Conservation (phyloP, 148 eudicot species). For the Silene latifolia region DNA sequence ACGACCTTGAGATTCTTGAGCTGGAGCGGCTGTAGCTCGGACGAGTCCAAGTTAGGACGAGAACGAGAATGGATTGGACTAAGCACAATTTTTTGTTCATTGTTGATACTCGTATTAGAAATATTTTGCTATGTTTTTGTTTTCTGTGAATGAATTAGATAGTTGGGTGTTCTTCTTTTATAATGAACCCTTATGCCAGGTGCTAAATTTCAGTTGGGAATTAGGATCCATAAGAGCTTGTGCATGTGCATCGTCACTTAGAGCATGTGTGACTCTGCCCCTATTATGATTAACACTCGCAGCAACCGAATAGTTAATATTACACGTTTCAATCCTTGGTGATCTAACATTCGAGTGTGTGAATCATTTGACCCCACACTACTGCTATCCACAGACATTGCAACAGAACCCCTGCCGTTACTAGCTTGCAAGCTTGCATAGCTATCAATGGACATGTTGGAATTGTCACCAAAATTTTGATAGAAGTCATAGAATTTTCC, state of each 20-base stretch:
- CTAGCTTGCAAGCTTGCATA: slow-evolving; percentile 71
- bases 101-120: too few species aligned
- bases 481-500: slow-evolving; percentile 73
- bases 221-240: slow-evolving; percentile 84
- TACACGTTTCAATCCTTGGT: slow-evolving; percentile 78
- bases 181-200: too few species aligned
- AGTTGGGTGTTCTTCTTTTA: too few species aligned
- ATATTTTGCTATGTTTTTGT: too few species aligned
- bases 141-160: too few species aligned
- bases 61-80: too few species aligned
- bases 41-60: too few species aligned
- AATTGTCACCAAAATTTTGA: slow-evolving; percentile 79
- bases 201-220: slow-evolving; percentile 58
- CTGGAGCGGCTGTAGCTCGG: too few species aligned
- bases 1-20: too few species aligned
- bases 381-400: slow-evolving; percentile 92
- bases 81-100: too few species aligned
- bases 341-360: slow-evolving; percentile 76
- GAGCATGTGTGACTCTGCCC: slow-evolving; percentile 73
- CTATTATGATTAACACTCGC: slow-evolving; percentile 58
- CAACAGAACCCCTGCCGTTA: slow-evolving; percentile 91
- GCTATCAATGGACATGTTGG: slow-evolving; percentile 88
- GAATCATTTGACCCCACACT: slow-evolving; percentile 94
- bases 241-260: slow-evolving; percentile 88
- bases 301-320: slow-evolving; percentile 57